phyloP scores from a whole-genome alignment of 2,329 filamentous ascomycete species.

The Fusarium pilosicola region DNA sequence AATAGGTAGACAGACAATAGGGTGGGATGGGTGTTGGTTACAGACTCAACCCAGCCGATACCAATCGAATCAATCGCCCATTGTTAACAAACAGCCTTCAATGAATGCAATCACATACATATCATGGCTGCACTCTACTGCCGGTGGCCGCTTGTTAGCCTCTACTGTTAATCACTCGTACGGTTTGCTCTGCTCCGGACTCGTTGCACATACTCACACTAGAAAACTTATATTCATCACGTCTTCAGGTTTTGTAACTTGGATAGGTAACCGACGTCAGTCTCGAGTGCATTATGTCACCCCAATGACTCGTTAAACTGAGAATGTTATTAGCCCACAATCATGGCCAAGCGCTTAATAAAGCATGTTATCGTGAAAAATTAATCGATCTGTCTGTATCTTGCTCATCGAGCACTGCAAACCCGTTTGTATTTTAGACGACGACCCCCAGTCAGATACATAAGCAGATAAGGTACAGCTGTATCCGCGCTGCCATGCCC shows the following conservation, averaged over 20 bases:
- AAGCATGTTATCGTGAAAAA: neutral
- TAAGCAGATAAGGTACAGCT: neutral
- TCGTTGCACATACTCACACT: neutral
- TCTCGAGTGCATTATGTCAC: constrained; percentile 5
- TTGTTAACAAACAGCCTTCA: constrained; percentile 15
- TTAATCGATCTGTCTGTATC: neutral
- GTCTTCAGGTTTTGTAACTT: neutral
- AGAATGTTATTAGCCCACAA: constrained; percentile 19
- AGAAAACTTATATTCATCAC: neutral
- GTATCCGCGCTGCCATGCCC: neutral
- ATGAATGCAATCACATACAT: constrained; percentile 7
- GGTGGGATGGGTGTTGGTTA: constrained; percentile 5
- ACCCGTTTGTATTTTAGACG: neutral
- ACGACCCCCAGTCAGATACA: neutral
- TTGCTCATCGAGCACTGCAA: neutral
- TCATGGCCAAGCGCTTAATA: constrained; percentile 26
- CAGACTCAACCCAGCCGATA: constrained; percentile 10
- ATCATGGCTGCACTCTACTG: constrained; percentile 2
- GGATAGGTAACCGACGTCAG: neutral
- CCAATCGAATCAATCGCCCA: constrained; percentile 4
- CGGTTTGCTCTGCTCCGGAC: neutral
- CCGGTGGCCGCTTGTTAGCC: neutral
- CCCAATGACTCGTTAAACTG: neutral
- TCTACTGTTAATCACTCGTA: neutral
- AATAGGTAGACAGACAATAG: neutral